Evolutionary conservation across 345 rosid genomes (phyloP), one percentile per base, ranked within the genome.

Genomic region (Lepidium africanum): DNA sequence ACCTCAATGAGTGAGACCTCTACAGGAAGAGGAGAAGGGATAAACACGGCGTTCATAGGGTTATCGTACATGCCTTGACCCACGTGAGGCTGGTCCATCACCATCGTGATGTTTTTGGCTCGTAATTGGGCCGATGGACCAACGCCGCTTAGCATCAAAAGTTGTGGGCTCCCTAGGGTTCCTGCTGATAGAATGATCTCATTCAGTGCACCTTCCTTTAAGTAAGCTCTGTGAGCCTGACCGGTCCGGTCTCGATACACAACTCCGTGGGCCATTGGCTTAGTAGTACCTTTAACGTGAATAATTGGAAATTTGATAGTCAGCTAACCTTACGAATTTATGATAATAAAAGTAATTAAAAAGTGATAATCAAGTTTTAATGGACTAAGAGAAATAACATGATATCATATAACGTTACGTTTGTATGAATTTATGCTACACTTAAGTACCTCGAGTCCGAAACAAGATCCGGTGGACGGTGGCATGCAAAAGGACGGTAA

Each of bases 1-100:
- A 89, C 87, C 66, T 89, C 86, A 30, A 89, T 85, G 50, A 89
- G 89, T 13, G 96, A 87, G 75, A 87, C 81, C 70, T 89, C 93
- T 0, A 87, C 89, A 69, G 74, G 93, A 30, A 74, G 4, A 10
- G 91, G 91, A 40, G 92, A 87, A 5, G 96, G 93, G 17, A 85
- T 45, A 40, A 77, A 80, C 11, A 89, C 76, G 30, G 89, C 87
- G 49, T 85, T 89, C 91, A 85, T 83, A 25, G 91, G 94, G 52
- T 87, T 90, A 23, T 90, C 91, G 0, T 83, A 73, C 96, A 90
- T 87, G 39, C 82, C 86, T 75, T 79, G 87, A 12, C 96, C 96
- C 9, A 90, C 87, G 59, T 74, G 50, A 33, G 89, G 87, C 60
- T 84, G 87, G 69, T 84, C 80, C 72, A 81, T 45, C 62, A 87